Percentiles rank a stretch among this genome's conserved stretches.
These are phyloP conservation scores for Alternaria arborescens DNA, from an alignment of 2,329 filamentous ascomycete species.

Conservation along the genomic window DNA sequence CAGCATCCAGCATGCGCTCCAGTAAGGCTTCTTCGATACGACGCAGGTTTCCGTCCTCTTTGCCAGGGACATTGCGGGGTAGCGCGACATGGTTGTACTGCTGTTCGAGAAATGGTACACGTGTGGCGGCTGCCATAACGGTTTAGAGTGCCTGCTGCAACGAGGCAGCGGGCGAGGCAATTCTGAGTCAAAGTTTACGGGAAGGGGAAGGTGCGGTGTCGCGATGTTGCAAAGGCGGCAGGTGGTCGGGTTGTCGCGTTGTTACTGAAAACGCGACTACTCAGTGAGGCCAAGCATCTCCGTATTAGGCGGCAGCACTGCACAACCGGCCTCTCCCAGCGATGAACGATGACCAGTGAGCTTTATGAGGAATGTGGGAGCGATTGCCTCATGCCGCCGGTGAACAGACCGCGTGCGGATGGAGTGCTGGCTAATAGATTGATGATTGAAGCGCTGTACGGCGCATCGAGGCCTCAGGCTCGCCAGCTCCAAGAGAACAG, in stretches of 20 bases:
- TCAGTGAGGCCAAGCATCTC: background rate
- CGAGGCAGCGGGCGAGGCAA: slow-evolving; percentile 3
- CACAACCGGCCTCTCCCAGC: background rate
- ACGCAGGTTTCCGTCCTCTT: slow-evolving; percentile 40
- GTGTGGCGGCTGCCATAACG: slow-evolving; percentile 28
- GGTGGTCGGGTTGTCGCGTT: background rate
- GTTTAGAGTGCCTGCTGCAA: slow-evolving; percentile 8
- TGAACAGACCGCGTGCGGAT: background rate
- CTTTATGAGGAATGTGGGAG: background rate
- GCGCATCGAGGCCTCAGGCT: background rate
- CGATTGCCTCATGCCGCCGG: background rate
- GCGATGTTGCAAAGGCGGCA: background rate
- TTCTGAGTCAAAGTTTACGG: background rate
- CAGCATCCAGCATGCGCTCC: slow-evolving; percentile 37
- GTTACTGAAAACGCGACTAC: slow-evolving; percentile 1
- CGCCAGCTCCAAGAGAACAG: background rate
- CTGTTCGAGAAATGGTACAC: slow-evolving; percentile 28
- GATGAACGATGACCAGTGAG: slow-evolving; percentile 11
- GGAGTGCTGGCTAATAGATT: background rate
- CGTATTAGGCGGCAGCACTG: background rate
- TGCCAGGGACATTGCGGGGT: slow-evolving; percentile 51
- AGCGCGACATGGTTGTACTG: slow-evolving; percentile 51
- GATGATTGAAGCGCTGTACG: background rate
- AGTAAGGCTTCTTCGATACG: slow-evolving; percentile 42
- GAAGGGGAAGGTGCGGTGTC: background rate